Percentiles rank a stretch among this genome's conserved stretches.
phyloP scores from a whole-genome alignment of 2,329 filamentous ascomycete genomes.

The Cercospora sesami region DNA sequence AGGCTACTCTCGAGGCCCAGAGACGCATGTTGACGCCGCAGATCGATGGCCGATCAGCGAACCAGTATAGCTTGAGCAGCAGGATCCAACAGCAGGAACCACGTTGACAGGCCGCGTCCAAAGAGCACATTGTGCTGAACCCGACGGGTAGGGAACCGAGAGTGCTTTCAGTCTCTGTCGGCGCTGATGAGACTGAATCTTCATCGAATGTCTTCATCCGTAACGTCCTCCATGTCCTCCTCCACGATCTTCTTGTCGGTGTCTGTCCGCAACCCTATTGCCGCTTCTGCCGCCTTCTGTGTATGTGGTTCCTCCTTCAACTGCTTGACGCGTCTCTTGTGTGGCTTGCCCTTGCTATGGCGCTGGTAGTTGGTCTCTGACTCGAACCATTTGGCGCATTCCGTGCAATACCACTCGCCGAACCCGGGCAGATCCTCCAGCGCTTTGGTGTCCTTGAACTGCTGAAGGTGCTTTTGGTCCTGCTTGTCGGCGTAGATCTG shows the following conservation, averaged over 20 bases:
- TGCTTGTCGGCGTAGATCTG: conserved; percentile 82
- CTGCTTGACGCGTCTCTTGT: conserved; percentile 86
- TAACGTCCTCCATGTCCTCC: conserved; percentile 36
- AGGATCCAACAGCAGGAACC: not conserved
- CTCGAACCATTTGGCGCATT: conserved; percentile 97
- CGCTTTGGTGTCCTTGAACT: conserved; percentile 76
- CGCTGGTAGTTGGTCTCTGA: conserved; percentile 71
- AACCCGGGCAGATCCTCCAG: conserved; percentile 84
- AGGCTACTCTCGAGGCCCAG: not conserved
- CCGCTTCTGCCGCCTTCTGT: conserved; percentile 82
- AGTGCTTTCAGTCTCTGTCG: not conserved
- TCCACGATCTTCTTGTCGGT: conserved; percentile 53
- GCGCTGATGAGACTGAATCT: not conserved
- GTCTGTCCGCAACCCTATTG: conserved; percentile 68
- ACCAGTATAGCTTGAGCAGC: not conserved
- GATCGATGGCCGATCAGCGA: not conserved
- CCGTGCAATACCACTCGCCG: conserved; percentile 81
- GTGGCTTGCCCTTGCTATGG: conserved; percentile 84
- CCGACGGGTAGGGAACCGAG: not conserved
- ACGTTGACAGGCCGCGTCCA: not conserved
- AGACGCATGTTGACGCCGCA: not conserved
- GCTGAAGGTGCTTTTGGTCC: conserved; percentile 74
- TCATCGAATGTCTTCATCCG: conserved; percentile 27
- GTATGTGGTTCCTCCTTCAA: conserved; percentile 82
- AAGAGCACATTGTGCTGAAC: not conserved